Evolutionary conservation across 2,329 filamentous ascomycete species (phyloP), one percentile per base, ranked within the genome.

Genomic region (Pseudocercospora cruenta): DNA sequence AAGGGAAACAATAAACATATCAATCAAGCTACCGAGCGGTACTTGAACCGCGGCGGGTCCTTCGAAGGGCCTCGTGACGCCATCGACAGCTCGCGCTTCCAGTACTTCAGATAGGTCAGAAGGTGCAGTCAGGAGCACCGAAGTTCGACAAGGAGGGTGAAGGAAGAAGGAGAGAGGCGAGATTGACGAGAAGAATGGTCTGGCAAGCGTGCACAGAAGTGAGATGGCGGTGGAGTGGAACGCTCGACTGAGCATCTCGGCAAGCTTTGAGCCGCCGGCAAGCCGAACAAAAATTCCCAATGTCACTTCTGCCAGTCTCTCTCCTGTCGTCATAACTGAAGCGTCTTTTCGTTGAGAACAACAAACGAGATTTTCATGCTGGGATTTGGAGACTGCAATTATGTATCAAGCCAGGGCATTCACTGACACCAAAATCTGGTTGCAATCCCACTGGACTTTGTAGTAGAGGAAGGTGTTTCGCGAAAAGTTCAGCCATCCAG

Each of bases 251-350:
- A 39, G 36, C 36, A 39, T 39, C 36, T 39, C 36, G 36, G 16
- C 39, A 43, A 43, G 16, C 39, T 43, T 43, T 43, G 39, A 43
- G 39, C 39, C 39, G 39, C 39, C 39, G 39, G 39, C 39, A 43
- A 43, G 39, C 39, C 16, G 39, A 43, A 43, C 39, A 19, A 43
- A 43, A 43, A 43, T 43, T 43, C 39, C 39, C 39, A n/a, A 43
- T 66, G 45, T 63, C 58, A 51, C 63, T 60, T 58, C 67, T 60
- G 65, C 65, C 28, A 31, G 28, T 31, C 28, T 36, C 33, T 36
- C 33, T 14, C 33, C 33, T 14, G 12, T 36, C 33, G 16, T 39
- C 12, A n/a, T 39, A 39, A 39, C 36, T 39, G 14, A 39, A 8
- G 4, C 16, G 16, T 43, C 39, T 43, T 43, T 43, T 43, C 16